Evolutionary conservation across 1,284 basidiomycete species (phyloP).

Genomic region (Apiotrichum mycotoxinovorans): DNA sequence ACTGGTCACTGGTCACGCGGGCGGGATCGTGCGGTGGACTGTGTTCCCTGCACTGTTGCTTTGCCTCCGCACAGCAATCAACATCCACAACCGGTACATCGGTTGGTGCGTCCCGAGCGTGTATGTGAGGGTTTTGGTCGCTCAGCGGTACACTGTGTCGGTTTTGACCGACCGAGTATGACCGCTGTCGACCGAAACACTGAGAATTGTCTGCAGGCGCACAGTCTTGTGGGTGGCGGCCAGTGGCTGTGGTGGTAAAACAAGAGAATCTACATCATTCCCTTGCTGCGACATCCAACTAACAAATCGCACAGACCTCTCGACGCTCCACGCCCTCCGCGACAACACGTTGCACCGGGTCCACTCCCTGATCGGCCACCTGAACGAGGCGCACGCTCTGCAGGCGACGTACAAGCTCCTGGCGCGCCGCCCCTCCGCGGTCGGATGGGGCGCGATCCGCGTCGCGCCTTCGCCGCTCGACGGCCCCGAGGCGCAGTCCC

Average conservation of each 20-base stretch:
- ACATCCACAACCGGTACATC: not conserved
- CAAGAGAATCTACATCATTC: too few relatives aligned
- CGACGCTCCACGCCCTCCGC: slow-evolving; percentile 47
- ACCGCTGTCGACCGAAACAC: not conserved
- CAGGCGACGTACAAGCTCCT: slow-evolving; percentile 43
- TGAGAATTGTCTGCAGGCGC: too few relatives aligned
- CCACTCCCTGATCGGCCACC: slow-evolving; percentile 41
- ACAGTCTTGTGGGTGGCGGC: too few relatives aligned
- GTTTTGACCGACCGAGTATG: not conserved
- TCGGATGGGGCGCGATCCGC: slow-evolving; percentile 45
- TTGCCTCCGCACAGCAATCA: not conserved
- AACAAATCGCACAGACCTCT: slow-evolving; percentile 37
- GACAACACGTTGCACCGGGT: slow-evolving; percentile 47
- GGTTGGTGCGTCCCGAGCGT: too few relatives aligned
- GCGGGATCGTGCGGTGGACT: not conserved
- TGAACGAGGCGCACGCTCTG: slow-evolving; percentile 33
- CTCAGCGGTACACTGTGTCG: too few relatives aligned
- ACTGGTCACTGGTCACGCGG: not conserved
- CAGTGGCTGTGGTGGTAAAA: too few relatives aligned
- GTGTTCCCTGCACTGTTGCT: not conserved
- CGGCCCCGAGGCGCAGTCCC: slow-evolving; percentile 17
- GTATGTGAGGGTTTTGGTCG: too few relatives aligned
- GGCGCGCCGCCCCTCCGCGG: slow-evolving; percentile 32
- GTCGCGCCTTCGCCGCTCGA: slow-evolving; percentile 33
- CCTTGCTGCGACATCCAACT: not conserved